Evolutionary conservation across 1,284 basidiomycete species (phyloP).

Genomic region (Boletus semigastroideus): DNA sequence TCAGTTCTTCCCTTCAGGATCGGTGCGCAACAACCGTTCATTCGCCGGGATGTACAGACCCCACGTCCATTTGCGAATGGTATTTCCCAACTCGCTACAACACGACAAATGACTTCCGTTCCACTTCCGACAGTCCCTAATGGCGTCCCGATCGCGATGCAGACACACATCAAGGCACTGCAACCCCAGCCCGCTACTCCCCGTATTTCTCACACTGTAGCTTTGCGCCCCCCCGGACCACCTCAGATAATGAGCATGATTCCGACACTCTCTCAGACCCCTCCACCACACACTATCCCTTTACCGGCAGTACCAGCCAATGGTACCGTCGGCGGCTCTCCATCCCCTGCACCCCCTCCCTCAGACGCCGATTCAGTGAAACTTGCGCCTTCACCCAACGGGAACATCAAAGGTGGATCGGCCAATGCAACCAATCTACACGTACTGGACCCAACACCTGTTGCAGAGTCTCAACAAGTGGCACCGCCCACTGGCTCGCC

Average conservation of each 20-base stretch:
- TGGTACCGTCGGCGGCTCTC: conserved; percentile 12
- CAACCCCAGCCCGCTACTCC: conserved; percentile 47
- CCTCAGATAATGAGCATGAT: conserved; percentile 30
- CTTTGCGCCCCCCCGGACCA: conserved; percentile 34
- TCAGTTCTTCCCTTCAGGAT: conserved; percentile 37
- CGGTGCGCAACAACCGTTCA: conserved; percentile 34
- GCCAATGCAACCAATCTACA: conserved; percentile 38
- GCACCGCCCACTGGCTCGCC: conserved; percentile 22
- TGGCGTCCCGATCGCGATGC: conserved; percentile 50
- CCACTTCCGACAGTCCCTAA: conserved; percentile 33
- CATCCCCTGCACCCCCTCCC: conserved; percentile 22
- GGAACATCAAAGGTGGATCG: conserved; percentile 18
- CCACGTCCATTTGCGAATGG: conserved; percentile 29
- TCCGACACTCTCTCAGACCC: conserved; percentile 20
- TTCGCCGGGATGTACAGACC: conserved; percentile 41
- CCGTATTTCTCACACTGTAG: conserved; percentile 51
- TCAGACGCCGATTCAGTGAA: conserved; percentile 28
- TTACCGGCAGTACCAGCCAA: conserved; percentile 10
- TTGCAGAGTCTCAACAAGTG: conserved; percentile 22
- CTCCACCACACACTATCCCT: conserved; percentile 11
- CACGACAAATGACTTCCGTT: conserved; percentile 26
- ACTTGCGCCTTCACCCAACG: conserved; percentile 16
- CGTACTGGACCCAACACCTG: conserved; percentile 11
- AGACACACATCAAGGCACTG: conserved; percentile 55
- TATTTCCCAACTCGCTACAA: conserved; percentile 24